phyloP scores from a whole-genome alignment of 768 basidiomycete species.

The Auriscalpium microsporum region DNA sequence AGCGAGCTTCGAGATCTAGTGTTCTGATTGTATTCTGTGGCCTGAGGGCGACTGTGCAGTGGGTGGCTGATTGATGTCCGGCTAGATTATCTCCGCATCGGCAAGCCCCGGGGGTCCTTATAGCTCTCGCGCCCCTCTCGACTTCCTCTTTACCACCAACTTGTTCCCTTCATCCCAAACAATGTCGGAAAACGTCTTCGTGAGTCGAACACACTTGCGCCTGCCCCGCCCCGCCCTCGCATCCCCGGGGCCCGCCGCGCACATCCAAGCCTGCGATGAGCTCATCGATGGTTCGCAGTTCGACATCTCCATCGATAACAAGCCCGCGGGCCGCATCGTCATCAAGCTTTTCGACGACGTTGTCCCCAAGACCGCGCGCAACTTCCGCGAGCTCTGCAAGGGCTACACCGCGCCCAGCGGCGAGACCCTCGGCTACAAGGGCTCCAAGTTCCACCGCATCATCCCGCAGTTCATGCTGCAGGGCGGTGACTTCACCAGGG shows the following conservation, averaged over 20 bases:
- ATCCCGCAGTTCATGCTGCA: slow-evolving; percentile 86
- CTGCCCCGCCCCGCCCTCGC: background rate
- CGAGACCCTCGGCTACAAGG: slow-evolving; percentile 67
- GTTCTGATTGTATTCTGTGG: too few species aligned
- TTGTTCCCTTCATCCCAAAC: background rate
- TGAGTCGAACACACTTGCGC: slow-evolving; percentile 17
- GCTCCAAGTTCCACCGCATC: slow-evolving; percentile 71
- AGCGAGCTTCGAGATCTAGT: too few species aligned
- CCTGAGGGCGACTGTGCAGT: background rate
- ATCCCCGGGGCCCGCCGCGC: background rate
- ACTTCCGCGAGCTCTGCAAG: slow-evolving; percentile 73
- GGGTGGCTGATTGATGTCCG: background rate
- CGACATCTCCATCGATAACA: slow-evolving; percentile 44
- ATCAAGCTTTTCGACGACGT: slow-evolving; percentile 83
- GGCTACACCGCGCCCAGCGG: slow-evolving; percentile 46
- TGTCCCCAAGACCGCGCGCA: slow-evolving; percentile 64
- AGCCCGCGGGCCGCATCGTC: slow-evolving; percentile 46
- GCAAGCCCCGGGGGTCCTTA: background rate
- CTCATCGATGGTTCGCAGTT: slow-evolving; percentile 36
- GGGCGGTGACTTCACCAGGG: slow-evolving; percentile 75
- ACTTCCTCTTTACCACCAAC: background rate
- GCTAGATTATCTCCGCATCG: background rate
- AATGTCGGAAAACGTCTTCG: slow-evolving; percentile 29
- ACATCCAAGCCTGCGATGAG: too few species aligned
- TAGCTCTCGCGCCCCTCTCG: background rate